These are phyloP conservation scores for Verticillium nubilum DNA, from an alignment of 2,329 filamentous ascomycete species.

Conservation along the genomic window DNA sequence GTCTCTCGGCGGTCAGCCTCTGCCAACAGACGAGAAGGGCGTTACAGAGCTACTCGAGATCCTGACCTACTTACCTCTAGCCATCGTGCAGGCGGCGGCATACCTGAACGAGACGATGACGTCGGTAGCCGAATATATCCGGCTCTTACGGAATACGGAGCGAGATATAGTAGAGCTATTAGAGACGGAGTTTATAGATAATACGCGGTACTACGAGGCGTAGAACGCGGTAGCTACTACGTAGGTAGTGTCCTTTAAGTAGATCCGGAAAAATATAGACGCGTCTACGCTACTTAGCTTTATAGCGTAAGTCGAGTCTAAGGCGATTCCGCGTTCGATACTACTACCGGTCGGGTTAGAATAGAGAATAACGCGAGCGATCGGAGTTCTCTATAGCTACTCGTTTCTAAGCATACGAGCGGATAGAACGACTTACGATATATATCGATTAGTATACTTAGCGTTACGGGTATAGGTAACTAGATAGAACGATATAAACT, in stretches of 20 bases:
- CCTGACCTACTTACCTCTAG: constrained; percentile 21
- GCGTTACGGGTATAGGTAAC: background rate
- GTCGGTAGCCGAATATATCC: no score
- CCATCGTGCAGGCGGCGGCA: constrained; percentile 16
- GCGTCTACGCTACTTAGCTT: constrained; percentile 15
- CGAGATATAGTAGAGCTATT: no score
- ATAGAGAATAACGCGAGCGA: no score
- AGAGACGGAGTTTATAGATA: no score
- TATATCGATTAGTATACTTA: background rate
- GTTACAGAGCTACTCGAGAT: constrained; percentile 15
- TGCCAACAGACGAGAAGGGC: constrained; percentile 6
- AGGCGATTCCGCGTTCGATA: background rate
- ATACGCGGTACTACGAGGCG: no score
- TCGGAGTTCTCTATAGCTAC: background rate
- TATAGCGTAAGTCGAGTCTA: background rate
- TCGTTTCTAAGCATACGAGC: background rate
- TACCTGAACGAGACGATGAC: constrained; percentile 14
- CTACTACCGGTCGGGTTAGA: background rate
- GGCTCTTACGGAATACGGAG: no score
- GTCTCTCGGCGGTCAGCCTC: no score
- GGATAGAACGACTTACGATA: background rate
- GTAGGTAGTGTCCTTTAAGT: constrained; percentile 13
- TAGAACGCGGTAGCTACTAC: constrained; percentile 11
- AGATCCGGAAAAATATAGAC: constrained; percentile 4
- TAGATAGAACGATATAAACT: no score